Base-by-base conservation (phyloP, 352 stramenopile genomes). In the Blastocystis sp. region DNA sequence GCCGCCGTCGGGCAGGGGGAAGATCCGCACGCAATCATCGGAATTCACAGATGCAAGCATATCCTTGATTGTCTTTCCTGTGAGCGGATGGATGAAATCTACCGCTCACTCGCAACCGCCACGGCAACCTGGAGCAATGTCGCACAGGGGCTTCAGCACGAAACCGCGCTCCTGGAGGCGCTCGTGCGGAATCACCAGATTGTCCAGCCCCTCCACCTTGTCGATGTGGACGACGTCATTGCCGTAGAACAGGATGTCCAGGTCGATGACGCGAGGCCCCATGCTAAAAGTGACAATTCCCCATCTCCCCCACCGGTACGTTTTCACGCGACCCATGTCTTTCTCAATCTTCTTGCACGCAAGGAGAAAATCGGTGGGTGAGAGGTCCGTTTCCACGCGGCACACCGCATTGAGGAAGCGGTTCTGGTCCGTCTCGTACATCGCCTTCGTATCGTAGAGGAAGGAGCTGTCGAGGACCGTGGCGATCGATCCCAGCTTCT, bases 391-490 rank as follows among this genome's bases (percentile, higher is more conserved):
- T 82, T 93, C 90, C 21, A 98, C 80, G 74, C 94, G 90, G 10
- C 97, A 91, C 4, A 95, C 95, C 24, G 95, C 92, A 90, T 98
- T 98, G 60, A 98, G 91, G 91, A 98, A 98, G 11, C 89, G 66
- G n/a, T 94, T 94, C 90, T 98, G 95, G 91, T 98, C 93, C 24
- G 93, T 94, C 42, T 98, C 93, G 90, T 98, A 98, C 91, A 97
- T 95, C 24, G 96, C 94, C 42, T 91, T 91, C 10, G 95, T 98
- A 89, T 93, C 92, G 84, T 98, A 96, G 10, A 98, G 91, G 68
- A 93, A 93, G 3, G 95, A 98, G 40, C 94, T 98, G 34, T 88
- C 79, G 11, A 79, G 63, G 24, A 90, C 10, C 45, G 60, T 62
- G 40, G 21, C 71, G 40, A 71, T 48, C 21, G 70, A 34, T 70